Conservation (phyloP, 2,329 filamentous ascomycete species). For the Phoma sp. region DNA sequence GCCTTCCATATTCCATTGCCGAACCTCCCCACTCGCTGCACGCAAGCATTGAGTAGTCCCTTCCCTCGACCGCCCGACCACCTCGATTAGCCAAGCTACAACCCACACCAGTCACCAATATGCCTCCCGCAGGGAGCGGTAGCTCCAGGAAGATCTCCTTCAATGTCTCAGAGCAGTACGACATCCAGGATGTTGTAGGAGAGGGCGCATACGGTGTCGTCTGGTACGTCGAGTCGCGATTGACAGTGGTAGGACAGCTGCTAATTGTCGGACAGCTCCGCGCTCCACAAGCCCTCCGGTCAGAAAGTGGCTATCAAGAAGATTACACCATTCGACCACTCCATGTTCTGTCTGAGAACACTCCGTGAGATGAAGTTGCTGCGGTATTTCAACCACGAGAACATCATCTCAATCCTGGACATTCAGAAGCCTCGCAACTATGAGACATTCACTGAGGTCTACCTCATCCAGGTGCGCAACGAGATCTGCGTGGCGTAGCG, state of each 20-base stretch:
- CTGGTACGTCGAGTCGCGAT: conserved; percentile 69
- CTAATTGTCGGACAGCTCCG: conserved; percentile 70
- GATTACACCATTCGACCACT: conserved; percentile 98
- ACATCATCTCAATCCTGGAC: conserved; percentile 99
- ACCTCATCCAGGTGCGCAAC: conserved; percentile 83
- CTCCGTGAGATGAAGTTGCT: conserved; percentile 99
- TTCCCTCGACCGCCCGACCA: conserved; percentile 19
- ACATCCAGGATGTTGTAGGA: conserved; percentile 98
- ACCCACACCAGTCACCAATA: conserved; percentile 33
- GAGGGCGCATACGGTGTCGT: conserved; percentile 99
- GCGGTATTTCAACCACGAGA: conserved; percentile 99
- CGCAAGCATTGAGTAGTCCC: conserved; percentile 22
- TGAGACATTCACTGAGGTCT: conserved; percentile 96
- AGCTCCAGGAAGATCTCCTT: conserved; percentile 93
- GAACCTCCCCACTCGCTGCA: conserved; percentile 16
- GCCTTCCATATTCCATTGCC: conserved; percentile 3
- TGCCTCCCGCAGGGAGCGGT: conserved; percentile 53
- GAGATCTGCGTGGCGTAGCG: background rate
- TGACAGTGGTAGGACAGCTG: background rate
- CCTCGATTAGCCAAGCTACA: conserved; percentile 29
- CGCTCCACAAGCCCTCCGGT: conserved; percentile 95
- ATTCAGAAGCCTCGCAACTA: conserved; percentile 98
- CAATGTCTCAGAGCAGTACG: conserved; percentile 99
- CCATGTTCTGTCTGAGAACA: conserved; percentile 97
- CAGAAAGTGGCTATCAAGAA: conserved; percentile 99